Percentiles rank a stretch among this genome's conserved stretches.
These are phyloP conservation scores for Penicillium rolfsii DNA, from an alignment of 2,329 filamentous ascomycete genomes.

Conservation along the genomic window DNA sequence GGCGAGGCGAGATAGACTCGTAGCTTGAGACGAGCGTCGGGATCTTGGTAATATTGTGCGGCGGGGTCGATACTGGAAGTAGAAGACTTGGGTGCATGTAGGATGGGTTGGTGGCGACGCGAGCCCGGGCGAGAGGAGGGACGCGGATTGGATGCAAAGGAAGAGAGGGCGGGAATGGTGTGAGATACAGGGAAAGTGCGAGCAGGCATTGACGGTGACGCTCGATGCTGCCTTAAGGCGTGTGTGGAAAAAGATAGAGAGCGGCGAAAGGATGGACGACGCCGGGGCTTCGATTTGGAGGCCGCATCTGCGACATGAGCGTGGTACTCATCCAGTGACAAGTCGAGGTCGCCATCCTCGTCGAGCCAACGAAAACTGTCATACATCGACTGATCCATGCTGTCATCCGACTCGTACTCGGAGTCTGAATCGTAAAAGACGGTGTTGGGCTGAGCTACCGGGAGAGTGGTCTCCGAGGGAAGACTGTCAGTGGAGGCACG, in stretches of 20 bases:
- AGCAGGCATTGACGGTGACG: conserved; percentile 47
- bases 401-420: conserved; percentile 33
- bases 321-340: conserved; percentile 72
- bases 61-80: conserved; percentile 66
- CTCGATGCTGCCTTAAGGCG: conserved; percentile 57
- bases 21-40: conserved; percentile 82
- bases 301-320: conserved; percentile 59
- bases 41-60: conserved; percentile 85
- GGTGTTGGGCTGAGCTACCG: conserved; percentile 28
- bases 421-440: conserved; percentile 34
- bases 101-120: conserved; percentile 56
- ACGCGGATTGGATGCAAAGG: conserved; percentile 31
- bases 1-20: conserved; percentile 84
- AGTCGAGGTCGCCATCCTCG: conserved; percentile 71
- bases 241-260: conserved; percentile 72
- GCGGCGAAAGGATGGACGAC: conserved; percentile 67
- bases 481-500: conserved; percentile 33
- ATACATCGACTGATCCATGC: conserved; percentile 60
- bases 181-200: conserved; percentile 44
- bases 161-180: conserved; percentile 43
- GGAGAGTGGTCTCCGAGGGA: conserved; percentile 18
- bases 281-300: conserved; percentile 30
- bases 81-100: conserved; percentile 55
- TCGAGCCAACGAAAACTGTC: conserved; percentile 76
- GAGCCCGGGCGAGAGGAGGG: conserved; percentile 47